These are phyloP conservation scores for Candida xiaguanensis DNA, from an alignment of 805 yeast species.

Conservation along the genomic window DNA sequence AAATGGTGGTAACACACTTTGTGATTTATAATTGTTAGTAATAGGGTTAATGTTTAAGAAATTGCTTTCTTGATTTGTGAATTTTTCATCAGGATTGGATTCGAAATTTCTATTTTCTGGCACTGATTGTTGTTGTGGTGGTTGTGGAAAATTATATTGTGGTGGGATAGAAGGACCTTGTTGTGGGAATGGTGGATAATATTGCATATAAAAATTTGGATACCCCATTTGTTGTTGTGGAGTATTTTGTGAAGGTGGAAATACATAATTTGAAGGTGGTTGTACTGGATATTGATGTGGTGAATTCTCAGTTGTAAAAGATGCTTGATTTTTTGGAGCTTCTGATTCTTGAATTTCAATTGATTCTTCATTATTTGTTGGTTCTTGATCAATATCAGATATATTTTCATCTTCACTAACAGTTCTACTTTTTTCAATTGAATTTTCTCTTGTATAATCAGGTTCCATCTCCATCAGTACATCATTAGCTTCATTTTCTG, in stretches of 20 bases:
- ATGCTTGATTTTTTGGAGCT: neutral
- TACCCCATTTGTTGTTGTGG: neutral
- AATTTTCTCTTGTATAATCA: neutral
- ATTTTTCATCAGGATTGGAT: neutral
- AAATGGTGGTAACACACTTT: constrained; percentile 3
- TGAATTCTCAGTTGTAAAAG: neutral
- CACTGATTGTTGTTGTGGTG: neutral
- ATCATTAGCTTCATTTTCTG: neutral
- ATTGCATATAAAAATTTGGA: neutral
- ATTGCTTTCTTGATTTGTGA: neutral
- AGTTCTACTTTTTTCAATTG: constrained; percentile 2
- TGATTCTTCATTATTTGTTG: neutral
- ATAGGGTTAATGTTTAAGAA: constrained; percentile 3
- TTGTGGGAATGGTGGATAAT: neutral
- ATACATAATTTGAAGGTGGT: neutral
- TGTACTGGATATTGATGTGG: neutral
- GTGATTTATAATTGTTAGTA: neutral
- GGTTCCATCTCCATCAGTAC: neutral
- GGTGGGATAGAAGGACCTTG: neutral
- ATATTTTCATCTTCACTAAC: constrained; percentile 1
- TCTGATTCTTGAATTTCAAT: neutral
- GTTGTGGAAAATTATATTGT: constrained; percentile 2
- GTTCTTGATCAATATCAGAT: constrained; percentile 1
- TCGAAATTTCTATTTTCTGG: too few relatives aligned
- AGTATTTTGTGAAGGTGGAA: neutral